Conservation (phyloP, 2,329 filamentous ascomycete genomes). For the Trichoderma cornu-damae region DNA sequence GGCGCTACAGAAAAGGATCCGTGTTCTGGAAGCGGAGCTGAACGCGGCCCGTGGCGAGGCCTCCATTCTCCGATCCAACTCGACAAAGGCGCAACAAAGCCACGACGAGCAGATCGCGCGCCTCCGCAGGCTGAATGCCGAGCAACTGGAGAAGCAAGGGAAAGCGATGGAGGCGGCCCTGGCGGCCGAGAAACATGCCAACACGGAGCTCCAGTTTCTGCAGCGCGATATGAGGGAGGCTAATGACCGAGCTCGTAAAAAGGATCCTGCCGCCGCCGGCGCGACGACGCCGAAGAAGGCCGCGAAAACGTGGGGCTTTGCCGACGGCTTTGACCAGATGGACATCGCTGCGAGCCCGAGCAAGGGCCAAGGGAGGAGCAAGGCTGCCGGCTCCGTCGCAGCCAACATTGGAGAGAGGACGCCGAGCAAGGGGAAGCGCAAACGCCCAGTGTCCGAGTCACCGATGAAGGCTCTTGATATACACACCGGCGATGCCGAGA, state of each 20-base stretch:
- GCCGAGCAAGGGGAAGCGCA: slow-evolving; percentile 66
- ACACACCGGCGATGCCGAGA: slow-evolving; percentile 39
- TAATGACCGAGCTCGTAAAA: slow-evolving; percentile 44
- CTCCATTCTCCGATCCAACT: slow-evolving; percentile 67
- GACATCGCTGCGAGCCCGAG: slow-evolving; percentile 51
- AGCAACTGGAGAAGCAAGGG: slow-evolving; percentile 59
- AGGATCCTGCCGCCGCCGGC: slow-evolving; percentile 33
- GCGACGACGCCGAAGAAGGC: slow-evolving; percentile 57
- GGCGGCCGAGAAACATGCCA: slow-evolving; percentile 58
- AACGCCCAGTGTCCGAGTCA: slow-evolving; percentile 60
- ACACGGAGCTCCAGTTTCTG: slow-evolving; percentile 67
- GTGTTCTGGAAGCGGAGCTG: slow-evolving; percentile 51
- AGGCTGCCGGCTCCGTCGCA: slow-evolving; percentile 41
- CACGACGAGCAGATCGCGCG: slow-evolving; percentile 58
- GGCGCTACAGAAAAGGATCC: slow-evolving; percentile 49
- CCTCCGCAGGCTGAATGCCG: slow-evolving; percentile 58
- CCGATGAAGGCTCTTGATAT: slow-evolving; percentile 58
- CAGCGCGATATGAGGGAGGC: slow-evolving; percentile 65
- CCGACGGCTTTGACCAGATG: slow-evolving; percentile 73
- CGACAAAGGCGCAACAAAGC: slow-evolving; percentile 55
- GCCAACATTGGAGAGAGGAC: slow-evolving; percentile 47
- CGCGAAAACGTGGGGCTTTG: slow-evolving; percentile 51
- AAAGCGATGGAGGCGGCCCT: slow-evolving; percentile 59
- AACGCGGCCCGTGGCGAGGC: slow-evolving; percentile 64
- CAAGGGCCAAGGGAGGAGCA: slow-evolving; percentile 41